Percentiles rank a stretch among this genome's conserved stretches.
phyloP scores from a whole-genome alignment of 2,329 filamentous ascomycete species.

The Aureobasidium sp. region DNA sequence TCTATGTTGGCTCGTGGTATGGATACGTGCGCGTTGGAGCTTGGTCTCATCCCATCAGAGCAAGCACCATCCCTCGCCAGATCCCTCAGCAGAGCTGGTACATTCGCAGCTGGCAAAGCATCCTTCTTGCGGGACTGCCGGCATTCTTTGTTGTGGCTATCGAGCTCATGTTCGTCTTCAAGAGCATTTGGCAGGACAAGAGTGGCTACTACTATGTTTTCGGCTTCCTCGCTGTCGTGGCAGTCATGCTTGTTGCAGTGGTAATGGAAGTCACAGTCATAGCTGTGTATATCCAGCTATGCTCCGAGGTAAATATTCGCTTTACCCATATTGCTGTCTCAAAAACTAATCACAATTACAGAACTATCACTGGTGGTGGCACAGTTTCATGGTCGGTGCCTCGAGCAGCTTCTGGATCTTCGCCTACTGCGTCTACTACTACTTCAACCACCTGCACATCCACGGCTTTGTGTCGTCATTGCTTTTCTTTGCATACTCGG shows the following conservation, averaged over 20 bases:
- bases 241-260: constrained; percentile 63
- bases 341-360: constrained; percentile 26
- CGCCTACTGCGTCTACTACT: constrained; percentile 77
- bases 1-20: constrained; percentile 72
- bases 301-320: constrained; percentile 53
- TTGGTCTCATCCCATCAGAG: constrained; percentile 79
- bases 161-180: constrained; percentile 79
- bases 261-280: constrained; percentile 80
- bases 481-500: constrained; percentile 80
- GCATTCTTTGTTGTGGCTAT: constrained; percentile 86
- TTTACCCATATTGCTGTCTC: neutral
- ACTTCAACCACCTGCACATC: constrained; percentile 71
- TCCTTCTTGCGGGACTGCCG: constrained; percentile 67
- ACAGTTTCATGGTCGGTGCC: constrained; percentile 72
- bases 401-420: constrained; percentile 77
- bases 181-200: constrained; percentile 84
- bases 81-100: constrained; percentile 74
- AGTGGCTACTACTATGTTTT: constrained; percentile 90
- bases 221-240: constrained; percentile 72
- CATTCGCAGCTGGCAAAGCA: constrained; percentile 53
- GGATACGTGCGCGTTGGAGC: constrained; percentile 60
- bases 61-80: constrained; percentile 62
- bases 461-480: constrained; percentile 70
- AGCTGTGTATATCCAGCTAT: constrained; percentile 74
- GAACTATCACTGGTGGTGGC: constrained; percentile 92